Percentiles rank a stretch among this genome's conserved stretches.
These are phyloP conservation scores for Sarocladium brachiariae DNA, from an alignment of 2,329 filamentous ascomycete genomes.

Conservation along the genomic window DNA sequence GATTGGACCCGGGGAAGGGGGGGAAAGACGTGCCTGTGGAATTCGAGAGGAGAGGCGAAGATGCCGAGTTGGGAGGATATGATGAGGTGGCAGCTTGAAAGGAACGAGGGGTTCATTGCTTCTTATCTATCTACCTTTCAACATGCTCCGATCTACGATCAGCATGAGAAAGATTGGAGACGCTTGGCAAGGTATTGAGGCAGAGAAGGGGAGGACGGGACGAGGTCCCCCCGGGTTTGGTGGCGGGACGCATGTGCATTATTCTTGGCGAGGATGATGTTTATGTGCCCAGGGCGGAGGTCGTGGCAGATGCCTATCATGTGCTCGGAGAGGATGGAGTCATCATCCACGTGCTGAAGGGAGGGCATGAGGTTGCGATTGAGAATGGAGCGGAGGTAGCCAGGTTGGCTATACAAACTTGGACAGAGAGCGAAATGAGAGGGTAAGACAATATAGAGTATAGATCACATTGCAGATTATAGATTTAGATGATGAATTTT, in stretches of 20 bases:
- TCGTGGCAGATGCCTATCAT: constrained; percentile 51
- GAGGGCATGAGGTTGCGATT: constrained; percentile 65
- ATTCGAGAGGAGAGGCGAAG: constrained; percentile 28
- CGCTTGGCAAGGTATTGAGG: constrained; percentile 44
- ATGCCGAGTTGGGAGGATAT: constrained; percentile 42
- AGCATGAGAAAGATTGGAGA: constrained; percentile 51
- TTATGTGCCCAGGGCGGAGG: constrained; percentile 59
- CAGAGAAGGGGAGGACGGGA: constrained; percentile 22
- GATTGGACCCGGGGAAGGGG: constrained; percentile 37
- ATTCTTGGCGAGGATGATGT: constrained; percentile 60
- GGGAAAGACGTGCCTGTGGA: constrained; percentile 31
- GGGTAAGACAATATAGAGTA: not conserved
- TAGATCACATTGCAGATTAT: not conserved
- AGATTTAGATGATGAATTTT: not conserved
- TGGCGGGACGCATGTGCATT: constrained; percentile 49
- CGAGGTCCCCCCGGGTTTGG: constrained; percentile 25
- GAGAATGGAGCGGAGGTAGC: constrained; percentile 53
- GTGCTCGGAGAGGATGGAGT: constrained; percentile 52
- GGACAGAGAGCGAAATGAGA: constrained; percentile 16
- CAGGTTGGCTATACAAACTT: constrained; percentile 27
- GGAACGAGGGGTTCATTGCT: constrained; percentile 60
- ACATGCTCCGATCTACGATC: constrained; percentile 60
- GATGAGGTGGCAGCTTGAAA: constrained; percentile 61
- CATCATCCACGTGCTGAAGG: constrained; percentile 49
- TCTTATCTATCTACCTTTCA: constrained; percentile 67